phyloP scores from a whole-genome alignment of 805 yeast species.

The Yarrowia osloensis region DNA sequence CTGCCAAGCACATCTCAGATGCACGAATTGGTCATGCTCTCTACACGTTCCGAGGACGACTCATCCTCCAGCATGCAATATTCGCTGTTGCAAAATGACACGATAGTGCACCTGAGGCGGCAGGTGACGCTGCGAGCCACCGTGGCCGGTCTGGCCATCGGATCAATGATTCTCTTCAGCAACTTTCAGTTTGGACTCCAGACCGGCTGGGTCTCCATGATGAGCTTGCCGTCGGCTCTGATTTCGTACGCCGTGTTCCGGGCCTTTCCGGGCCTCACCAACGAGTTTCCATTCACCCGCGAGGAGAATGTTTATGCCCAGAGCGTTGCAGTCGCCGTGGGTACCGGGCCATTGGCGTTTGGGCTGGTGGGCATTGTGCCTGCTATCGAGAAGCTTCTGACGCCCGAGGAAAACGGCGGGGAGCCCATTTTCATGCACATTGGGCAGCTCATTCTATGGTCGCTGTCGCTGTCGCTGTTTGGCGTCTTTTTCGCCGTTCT shows the following conservation, averaged over 20 bases:
- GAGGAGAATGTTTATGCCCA: conserved; percentile 94
- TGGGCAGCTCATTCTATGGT: conserved; percentile 72
- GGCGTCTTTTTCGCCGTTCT: conserved; percentile 96
- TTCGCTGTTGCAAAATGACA: conserved; percentile 10
- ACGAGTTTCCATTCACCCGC: conserved; percentile 60
- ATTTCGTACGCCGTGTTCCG: conserved; percentile 84
- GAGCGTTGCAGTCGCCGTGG: conserved; percentile 93
- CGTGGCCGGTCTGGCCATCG: conserved; percentile 76
- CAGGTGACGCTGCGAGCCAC: conserved; percentile 69
- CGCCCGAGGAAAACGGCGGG: conserved; percentile 57
- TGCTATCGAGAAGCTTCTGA: conserved; percentile 86
- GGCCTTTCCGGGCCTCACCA: conserved; percentile 45
- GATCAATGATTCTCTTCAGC: conserved; percentile 80
- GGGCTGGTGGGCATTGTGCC: conserved; percentile 96
- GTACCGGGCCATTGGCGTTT: conserved; percentile 94
- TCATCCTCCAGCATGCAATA: conserved; percentile 4
- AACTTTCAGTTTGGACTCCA: conserved; percentile 96
- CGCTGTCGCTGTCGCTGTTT: conserved; percentile 82
- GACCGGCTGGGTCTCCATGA: conserved; percentile 99
- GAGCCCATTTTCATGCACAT: conserved; percentile 46
- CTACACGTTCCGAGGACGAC: not conserved
- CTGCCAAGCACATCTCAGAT: conserved; percentile 15
- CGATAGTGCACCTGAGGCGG: conserved; percentile 25
- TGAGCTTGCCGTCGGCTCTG: conserved; percentile 92
- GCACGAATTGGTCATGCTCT: conserved; percentile 24